Base-by-base conservation (phyloP, 1,139 yeast genomes). In the Candida tropicalis region DNA sequence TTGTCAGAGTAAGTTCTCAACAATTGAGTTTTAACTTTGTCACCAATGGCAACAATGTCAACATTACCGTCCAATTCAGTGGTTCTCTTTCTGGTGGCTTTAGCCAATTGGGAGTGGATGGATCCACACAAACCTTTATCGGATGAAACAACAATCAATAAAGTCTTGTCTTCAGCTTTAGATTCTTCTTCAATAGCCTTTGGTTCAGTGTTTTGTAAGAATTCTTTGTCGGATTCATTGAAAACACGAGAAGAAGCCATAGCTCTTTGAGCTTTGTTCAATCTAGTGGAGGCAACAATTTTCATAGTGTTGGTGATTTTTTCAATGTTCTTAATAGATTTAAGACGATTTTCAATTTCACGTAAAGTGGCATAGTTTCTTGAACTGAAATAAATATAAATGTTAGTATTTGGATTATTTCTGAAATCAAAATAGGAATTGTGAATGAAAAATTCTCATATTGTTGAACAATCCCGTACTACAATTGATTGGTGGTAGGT, bases 111-210 rank as follows among this genome's bases (percentile, higher is more conserved):
- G 41, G 99, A 81, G 76, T 93, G 99, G 63, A 93, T 89, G 41
- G 98, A 91, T 59, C 99, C 99, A 81, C 99, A 93, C 63, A 93
- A 82, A 63, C 99, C 99, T 78, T 93, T 93, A 77, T 93, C 99
- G 46, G 98, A 90, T 42, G 98, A 87, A 54, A 89, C 82, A 50
- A 91, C 97, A 60, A 93, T 76, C 58, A 89, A 70, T 62, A 93
- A 81, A 35, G 64, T 58, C 62, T 80, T 83, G 42, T 70, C 69
- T 56, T 75, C 79, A 39, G 60, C 52, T 55, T 70, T 75, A 51
- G 77, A 77, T 24, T 70, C 69, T 56, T 74, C 79, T 51, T 77
- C 80, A 40, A 59, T 53, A 55, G 70, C 75, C 52, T 78, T 77
- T 51, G 96, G 87, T 73, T 89, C 96, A 50, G 97, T 85, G 65